These are phyloP conservation scores for Chaetothyriales sp. DNA, from an alignment of 2,329 filamentous ascomycete species.

Conservation along the genomic window DNA sequence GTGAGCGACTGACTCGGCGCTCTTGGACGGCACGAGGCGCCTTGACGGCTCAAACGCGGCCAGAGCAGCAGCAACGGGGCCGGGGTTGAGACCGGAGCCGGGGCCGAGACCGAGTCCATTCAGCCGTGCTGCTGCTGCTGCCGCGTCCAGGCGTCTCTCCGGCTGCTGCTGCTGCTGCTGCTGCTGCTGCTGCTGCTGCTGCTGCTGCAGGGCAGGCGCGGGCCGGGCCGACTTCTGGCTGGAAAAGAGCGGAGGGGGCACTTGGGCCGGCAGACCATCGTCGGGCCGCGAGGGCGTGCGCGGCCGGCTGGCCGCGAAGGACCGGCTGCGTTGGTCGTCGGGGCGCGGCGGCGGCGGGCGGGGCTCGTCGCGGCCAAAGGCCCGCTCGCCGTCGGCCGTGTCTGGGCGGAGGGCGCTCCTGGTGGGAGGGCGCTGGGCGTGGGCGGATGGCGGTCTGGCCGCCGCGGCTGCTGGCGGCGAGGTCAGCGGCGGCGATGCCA, in stretches of 20 bases:
- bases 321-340: background rate
- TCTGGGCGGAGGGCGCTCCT: constrained; percentile 8
- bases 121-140: background rate
- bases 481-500: no score
- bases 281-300: background rate
- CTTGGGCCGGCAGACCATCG: background rate
- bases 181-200: background rate
- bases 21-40: background rate
- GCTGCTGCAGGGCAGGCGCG: background rate
- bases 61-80: background rate
- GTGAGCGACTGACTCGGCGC: background rate
- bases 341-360: constrained; percentile 1
- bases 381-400: constrained; percentile 7
- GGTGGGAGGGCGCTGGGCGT: constrained; percentile 11
- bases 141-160: background rate
- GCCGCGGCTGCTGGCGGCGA: no score
- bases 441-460: constrained; percentile 7
- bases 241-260: background rate
- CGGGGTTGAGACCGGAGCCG: no score
- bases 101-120: no score
- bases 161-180: background rate
- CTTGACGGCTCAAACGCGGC: background rate
- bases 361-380: constrained; percentile 6
- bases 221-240: background rate
- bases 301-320: background rate